phyloP scores from a whole-genome alignment of 2,329 filamentous ascomycete genomes.

The Stagonosporopsis rhizophila region DNA sequence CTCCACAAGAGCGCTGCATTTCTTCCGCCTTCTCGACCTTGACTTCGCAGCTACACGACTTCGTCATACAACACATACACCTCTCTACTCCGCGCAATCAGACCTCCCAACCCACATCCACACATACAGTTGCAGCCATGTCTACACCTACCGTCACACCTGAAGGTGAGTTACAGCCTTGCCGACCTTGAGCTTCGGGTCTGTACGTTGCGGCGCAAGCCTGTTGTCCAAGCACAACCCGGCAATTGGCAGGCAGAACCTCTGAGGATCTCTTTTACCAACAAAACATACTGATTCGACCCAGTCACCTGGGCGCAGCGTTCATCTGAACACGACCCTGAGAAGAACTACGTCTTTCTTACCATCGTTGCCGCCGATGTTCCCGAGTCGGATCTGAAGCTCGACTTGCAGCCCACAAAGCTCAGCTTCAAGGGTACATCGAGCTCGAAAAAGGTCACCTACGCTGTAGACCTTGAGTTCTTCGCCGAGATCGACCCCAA shows the following conservation, averaged over 20 bases:
- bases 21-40: slow-evolving; percentile 43
- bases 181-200: slow-evolving; percentile 14
- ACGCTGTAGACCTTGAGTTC: slow-evolving; percentile 85
- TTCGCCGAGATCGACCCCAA: slow-evolving; percentile 88
- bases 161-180: slow-evolving; percentile 50
- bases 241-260: slow-evolving; percentile 2
- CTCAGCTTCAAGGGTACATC: slow-evolving; percentile 86
- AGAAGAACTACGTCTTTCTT: slow-evolving; percentile 95
- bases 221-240: background rate
- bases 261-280: background rate
- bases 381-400: slow-evolving; percentile 74
- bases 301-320: slow-evolving; percentile 98
- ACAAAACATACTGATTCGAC: slow-evolving; percentile 28
- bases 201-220: slow-evolving; percentile 3
- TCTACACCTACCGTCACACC: slow-evolving; percentile 42
- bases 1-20: slow-evolving; percentile 42
- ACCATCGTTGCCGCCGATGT: slow-evolving; percentile 91
- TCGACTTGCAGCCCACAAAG: slow-evolving; percentile 79
- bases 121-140: slow-evolving; percentile 27
- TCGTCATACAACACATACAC: slow-evolving; percentile 22
- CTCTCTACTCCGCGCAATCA: slow-evolving; percentile 1
- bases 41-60: slow-evolving; percentile 29
- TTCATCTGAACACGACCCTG: slow-evolving; percentile 77
- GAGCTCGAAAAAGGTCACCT: slow-evolving; percentile 82
- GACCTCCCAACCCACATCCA: slow-evolving; percentile 2